Conservation (phyloP, 1,139 yeast species). For the Pichia sp. region DNA sequence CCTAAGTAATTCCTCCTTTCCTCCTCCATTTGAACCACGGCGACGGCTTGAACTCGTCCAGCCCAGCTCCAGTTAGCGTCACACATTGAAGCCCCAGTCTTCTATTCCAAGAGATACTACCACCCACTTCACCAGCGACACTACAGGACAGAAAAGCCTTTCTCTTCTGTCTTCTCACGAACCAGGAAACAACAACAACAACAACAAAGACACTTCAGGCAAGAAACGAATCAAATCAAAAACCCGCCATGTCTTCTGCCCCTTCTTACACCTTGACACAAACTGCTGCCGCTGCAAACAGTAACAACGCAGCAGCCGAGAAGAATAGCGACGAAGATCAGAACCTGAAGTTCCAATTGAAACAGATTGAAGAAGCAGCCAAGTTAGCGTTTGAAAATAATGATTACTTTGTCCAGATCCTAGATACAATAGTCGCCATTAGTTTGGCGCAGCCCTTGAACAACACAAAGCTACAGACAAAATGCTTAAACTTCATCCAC, state of each 20-base stretch:
- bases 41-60: neutral
- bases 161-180: neutral
- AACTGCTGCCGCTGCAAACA: neutral
- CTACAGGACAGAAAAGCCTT: neutral
- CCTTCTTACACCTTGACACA: neutral
- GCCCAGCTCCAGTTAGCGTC: neutral
- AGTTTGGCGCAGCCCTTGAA: conserved; percentile 23
- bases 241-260: neutral
- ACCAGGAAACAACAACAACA: neutral
- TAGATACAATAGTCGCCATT: conserved; percentile 29
- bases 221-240: neutral
- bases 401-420: conserved; percentile 26
- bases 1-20: neutral
- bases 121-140: neutral
- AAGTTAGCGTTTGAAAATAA: conserved; percentile 27
- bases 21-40: neutral
- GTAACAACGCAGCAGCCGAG: neutral
- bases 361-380: conserved; percentile 28
- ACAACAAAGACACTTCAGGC: neutral
- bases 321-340: neutral
- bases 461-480: conserved; percentile 20
- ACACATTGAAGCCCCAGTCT: neutral
- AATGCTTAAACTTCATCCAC: conserved; percentile 25
- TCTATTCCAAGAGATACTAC: neutral
- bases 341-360: conserved; percentile 9